Percentiles rank a stretch among this genome's conserved stretches.
Conservation (phyloP, 2,329 filamentous ascomycete genomes). For the Neurospora sp. region DNA sequence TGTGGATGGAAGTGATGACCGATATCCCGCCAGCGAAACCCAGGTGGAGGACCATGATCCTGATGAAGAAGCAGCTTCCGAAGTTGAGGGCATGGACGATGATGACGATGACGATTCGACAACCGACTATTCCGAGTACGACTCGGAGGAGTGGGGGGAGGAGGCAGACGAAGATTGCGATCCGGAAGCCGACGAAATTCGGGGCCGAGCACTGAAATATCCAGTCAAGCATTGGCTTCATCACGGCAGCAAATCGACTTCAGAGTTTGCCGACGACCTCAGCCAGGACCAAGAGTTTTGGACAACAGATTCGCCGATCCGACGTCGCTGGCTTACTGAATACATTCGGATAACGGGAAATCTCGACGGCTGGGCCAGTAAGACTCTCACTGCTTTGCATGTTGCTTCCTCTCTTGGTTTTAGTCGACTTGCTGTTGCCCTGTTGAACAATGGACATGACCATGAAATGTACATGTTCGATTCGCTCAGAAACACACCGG, state of each 20-base stretch:
- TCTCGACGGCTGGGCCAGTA: not conserved
- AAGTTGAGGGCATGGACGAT: not conserved
- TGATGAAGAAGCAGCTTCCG: not conserved
- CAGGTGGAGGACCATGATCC: not conserved
- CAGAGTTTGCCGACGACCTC: not conserved
- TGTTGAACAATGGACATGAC: not conserved
- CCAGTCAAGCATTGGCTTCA: constrained; percentile 1
- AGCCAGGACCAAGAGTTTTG: not conserved
- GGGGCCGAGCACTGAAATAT: not conserved
- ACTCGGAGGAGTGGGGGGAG: not conserved
- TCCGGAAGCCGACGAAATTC: not conserved
- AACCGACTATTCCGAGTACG: not conserved
- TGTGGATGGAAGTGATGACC: not conserved
- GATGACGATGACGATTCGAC: not conserved
- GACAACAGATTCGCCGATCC: not conserved
- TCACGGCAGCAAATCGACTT: constrained; percentile 1
- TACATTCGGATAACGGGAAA: not conserved
- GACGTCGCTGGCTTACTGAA: not conserved
- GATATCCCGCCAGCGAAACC: not conserved
- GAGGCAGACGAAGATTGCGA: not conserved
- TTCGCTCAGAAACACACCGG: not conserved
- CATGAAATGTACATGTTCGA: not conserved
- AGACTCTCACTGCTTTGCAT: not conserved
- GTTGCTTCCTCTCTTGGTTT: not conserved
- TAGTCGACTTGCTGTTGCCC: not conserved